Percentiles rank a stretch among this genome's conserved stretches.
Conservation (phyloP, 2,329 filamentous ascomycete species). For the Colletotrichum sp. region DNA sequence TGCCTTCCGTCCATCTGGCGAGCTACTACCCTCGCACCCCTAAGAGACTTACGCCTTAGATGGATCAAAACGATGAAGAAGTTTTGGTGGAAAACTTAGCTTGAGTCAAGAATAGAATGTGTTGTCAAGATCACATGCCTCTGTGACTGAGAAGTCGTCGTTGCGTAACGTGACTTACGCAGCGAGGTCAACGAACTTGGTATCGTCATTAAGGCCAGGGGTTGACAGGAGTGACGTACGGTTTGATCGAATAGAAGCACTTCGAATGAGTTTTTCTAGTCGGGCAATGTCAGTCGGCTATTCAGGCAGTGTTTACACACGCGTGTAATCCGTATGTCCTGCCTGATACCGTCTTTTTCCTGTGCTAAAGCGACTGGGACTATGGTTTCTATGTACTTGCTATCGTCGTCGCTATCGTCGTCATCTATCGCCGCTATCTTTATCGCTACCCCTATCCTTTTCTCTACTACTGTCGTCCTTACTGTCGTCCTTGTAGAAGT, state of each 20-base stretch:
- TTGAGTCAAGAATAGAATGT: not conserved
- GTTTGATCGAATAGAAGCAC: not conserved
- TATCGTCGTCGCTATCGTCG: not conserved
- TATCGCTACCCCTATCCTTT: not conserved
- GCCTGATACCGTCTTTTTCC: accelerated
- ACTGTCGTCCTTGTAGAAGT: not conserved
- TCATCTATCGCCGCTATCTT: not conserved
- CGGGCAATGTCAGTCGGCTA: accelerated
- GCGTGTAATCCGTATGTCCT: accelerated
- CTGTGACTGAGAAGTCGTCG: not conserved
- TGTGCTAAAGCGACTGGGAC: not conserved
- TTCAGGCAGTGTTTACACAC: not conserved
- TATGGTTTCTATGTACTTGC: not conserved
- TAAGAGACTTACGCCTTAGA: slow-evolving; percentile 56
- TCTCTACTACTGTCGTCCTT: not conserved
- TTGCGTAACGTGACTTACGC: not conserved
- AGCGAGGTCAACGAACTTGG: not conserved
- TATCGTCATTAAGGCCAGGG: not conserved
- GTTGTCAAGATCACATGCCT: not conserved
- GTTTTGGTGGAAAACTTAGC: not conserved
- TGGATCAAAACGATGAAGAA: not conserved
- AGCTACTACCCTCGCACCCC: slow-evolving; percentile 64
- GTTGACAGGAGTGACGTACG: not conserved
- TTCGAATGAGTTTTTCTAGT: accelerated
- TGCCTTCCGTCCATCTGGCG: slow-evolving; percentile 64